A percentile compares a stretch with the other conserved stretches of the same genome.
Evolutionary conservation across 352 stramenopile species (phyloP).

Genomic region (Blastocystis hominis): DNA sequence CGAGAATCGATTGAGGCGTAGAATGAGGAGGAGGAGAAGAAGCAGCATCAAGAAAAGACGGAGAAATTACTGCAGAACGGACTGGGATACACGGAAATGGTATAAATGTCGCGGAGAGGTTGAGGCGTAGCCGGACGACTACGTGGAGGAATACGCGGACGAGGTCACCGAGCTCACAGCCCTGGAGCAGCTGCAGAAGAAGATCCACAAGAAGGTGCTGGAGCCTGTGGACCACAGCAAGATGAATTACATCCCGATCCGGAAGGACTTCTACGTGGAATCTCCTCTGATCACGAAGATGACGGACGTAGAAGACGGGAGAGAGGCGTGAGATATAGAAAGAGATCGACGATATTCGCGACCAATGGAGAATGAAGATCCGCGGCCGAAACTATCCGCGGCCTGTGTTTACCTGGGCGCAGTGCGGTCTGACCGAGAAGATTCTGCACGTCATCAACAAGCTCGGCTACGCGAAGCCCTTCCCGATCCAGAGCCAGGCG

Average conservation of each 20-base stretch:
- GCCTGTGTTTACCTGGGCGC: slow-evolving; percentile 85
- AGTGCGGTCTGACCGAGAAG: slow-evolving; percentile 86
- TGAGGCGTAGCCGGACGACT: slow-evolving; percentile 59
- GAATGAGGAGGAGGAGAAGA: slow-evolving; percentile 36
- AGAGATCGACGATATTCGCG: slow-evolving; percentile 67
- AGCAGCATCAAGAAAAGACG: slow-evolving; percentile 68
- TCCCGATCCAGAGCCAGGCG: slow-evolving; percentile 84
- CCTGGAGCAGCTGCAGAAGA: slow-evolving; percentile 78
- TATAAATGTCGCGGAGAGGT: not conserved
- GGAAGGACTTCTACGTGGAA: slow-evolving; percentile 97
- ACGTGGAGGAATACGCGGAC: slow-evolving; percentile 66
- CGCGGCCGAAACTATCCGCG: slow-evolving; percentile 87
- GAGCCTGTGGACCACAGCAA: slow-evolving; percentile 83
- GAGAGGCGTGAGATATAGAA: not conserved
- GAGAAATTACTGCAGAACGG: slow-evolving; percentile 68
- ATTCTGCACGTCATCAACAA: slow-evolving; percentile 84
- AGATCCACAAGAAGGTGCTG: slow-evolving; percentile 70
- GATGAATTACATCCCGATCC: slow-evolving; percentile 88
- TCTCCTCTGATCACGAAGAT: slow-evolving; percentile 81
- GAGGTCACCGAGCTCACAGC: slow-evolving; percentile 72
- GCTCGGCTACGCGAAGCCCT: slow-evolving; percentile 82
- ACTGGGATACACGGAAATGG: slow-evolving; percentile 55
- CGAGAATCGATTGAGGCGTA: slow-evolving; percentile 40
- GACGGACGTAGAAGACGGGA: slow-evolving; percentile 69
- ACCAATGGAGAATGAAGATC: slow-evolving; percentile 86